phyloP scores from a whole-genome alignment of 2,329 filamentous ascomycete genomes.

The Penicillium sp. region DNA sequence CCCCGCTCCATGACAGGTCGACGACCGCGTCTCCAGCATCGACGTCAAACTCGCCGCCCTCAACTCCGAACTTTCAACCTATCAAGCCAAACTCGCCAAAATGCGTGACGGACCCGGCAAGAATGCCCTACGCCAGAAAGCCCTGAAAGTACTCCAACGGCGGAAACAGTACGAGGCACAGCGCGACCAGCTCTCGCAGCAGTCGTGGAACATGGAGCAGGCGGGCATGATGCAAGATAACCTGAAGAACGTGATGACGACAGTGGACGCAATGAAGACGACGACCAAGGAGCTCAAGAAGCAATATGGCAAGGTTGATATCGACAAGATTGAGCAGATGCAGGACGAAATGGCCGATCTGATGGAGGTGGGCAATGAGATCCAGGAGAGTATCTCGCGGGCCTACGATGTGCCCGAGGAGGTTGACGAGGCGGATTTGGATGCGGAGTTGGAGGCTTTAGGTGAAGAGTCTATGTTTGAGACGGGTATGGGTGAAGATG shows the following conservation, averaged over 20 bases:
- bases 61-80: conserved; percentile 81
- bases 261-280: conserved; percentile 94
- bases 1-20: conserved; percentile 51
- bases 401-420: conserved; percentile 96
- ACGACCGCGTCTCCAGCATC: conserved; percentile 75
- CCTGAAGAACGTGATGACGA: conserved; percentile 96
- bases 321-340: conserved; percentile 94
- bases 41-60: conserved; percentile 92
- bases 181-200: conserved; percentile 86
- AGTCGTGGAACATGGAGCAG: conserved; percentile 99
- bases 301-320: conserved; percentile 95
- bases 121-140: conserved; percentile 86
- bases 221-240: conserved; percentile 98
- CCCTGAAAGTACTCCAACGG: conserved; percentile 86
- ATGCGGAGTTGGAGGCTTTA: conserved; percentile 91
- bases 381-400: conserved; percentile 86
- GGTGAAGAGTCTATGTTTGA: conserved; percentile 93
- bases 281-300: conserved; percentile 88
- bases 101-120: conserved; percentile 97
- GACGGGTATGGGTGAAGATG: conserved; percentile 56
- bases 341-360: conserved; percentile 99
- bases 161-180: conserved; percentile 92
- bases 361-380: conserved; percentile 96
- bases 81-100: conserved; percentile 80
- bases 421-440: conserved; percentile 91